Evolutionary conservation across 2,329 filamentous ascomycete species (phyloP).

Genomic region (Cladosporium sp.): DNA sequence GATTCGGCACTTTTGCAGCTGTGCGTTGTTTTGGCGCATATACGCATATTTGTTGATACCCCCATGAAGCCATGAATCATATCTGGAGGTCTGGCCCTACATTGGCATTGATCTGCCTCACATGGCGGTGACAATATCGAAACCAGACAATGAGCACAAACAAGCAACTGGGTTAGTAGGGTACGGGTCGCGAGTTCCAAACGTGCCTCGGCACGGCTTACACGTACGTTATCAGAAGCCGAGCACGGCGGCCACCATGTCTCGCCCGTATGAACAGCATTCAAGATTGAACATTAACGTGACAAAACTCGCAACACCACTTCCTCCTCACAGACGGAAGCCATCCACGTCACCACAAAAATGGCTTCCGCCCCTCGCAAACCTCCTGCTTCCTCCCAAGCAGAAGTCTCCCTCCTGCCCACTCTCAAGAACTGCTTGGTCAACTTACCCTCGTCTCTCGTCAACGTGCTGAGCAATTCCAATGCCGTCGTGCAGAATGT

Average conservation of each 20-base stretch:
- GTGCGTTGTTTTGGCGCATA: too few relatives aligned
- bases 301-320: too few relatives aligned
- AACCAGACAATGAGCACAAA: too few relatives aligned
- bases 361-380: constrained; percentile 9
- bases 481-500: constrained; percentile 96
- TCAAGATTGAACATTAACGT: not conserved
- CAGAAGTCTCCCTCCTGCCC: constrained; percentile 79
- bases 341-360: not conserved
- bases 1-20: too few relatives aligned
- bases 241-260: not conserved
- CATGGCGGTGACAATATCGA: too few relatives aligned
- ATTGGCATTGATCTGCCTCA: too few relatives aligned
- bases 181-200: not conserved
- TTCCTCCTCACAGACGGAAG: not conserved
- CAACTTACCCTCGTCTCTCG: constrained; percentile 81
- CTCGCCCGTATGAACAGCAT: not conserved
- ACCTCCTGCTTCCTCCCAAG: constrained; percentile 31
- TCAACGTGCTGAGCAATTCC: constrained; percentile 78
- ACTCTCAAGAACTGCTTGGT: constrained; percentile 86
- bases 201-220: not conserved
- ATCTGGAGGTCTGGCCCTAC: too few relatives aligned
- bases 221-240: not conserved
- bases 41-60: too few relatives aligned
- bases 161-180: not conserved
- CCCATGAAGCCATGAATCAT: too few relatives aligned